A percentile compares a stretch with the other conserved stretches of the same genome.
Evolutionary conservation across 495 filamentous ascomycete species (phyloP).

Genomic region (Penicillium paxilli): DNA sequence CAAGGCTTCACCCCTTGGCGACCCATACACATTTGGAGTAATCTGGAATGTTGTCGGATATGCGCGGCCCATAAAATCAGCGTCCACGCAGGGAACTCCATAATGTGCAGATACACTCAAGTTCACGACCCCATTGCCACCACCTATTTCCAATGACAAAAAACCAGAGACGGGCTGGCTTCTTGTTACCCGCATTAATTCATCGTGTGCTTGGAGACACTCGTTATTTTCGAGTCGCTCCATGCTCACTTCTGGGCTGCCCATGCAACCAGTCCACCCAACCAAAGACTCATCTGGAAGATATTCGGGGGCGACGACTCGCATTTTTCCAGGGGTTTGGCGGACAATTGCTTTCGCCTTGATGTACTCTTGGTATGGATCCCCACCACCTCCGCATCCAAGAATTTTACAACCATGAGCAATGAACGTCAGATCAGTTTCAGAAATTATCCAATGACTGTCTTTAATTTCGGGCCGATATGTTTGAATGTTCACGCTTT

Average conservation of each 20-base stretch:
- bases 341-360: conserved; percentile 13
- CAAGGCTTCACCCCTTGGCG: conserved; percentile 24
- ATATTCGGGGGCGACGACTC: conserved; percentile 17
- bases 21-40: conserved; percentile 29
- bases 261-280: conserved; percentile 30
- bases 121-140: conserved; percentile 36
- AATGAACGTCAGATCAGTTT: conserved; percentile 59
- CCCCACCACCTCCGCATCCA: conserved; percentile 57
- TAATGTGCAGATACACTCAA: conserved; percentile 28
- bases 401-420: conserved; percentile 61
- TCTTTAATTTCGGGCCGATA: conserved; percentile 19
- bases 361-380: conserved; percentile 30
- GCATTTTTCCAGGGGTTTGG: conserved; percentile 9
- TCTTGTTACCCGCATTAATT: conserved; percentile 30
- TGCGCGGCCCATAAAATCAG: conserved; percentile 38
- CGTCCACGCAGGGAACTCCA: conserved; percentile 34
- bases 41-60: conserved; percentile 37
- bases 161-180: conserved; percentile 28
- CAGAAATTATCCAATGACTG: conserved; percentile 49
- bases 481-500: conserved; percentile 3
- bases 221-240: conserved; percentile 35
- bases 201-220: conserved; percentile 25
- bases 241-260: conserved; percentile 29
- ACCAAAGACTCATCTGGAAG: conserved; percentile 19
- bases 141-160: conserved; percentile 38